These are phyloP conservation scores for Wallacemonas sp. DNA, from an alignment of 208 protist species.

Conservation along the genomic window DNA sequence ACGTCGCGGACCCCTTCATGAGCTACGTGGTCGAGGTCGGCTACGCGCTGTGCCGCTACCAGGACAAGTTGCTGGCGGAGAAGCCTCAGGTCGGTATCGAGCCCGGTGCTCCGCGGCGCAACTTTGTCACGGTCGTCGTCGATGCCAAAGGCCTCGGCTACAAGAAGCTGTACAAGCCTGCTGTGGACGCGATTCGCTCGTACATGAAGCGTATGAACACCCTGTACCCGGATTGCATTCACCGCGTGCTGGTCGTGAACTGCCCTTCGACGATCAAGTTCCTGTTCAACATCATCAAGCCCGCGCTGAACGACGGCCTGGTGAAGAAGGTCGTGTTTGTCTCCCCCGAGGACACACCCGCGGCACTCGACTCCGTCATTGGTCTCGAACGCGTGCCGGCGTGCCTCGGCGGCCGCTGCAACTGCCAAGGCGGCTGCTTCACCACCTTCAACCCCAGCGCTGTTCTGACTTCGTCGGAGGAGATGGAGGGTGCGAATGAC, in stretches of 20 bases:
- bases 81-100: slow-evolving; percentile 23
- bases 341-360: slow-evolving; percentile 20
- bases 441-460: slow-evolving; percentile 23
- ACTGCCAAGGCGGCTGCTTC: slow-evolving; percentile 42
- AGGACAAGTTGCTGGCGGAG: slow-evolving; percentile 31
- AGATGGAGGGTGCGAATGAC: neutral
- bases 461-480: slow-evolving; percentile 9
- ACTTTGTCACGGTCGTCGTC: slow-evolving; percentile 34
- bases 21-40: slow-evolving; percentile 39
- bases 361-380: slow-evolving; percentile 37
- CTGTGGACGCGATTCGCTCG: slow-evolving; percentile 24
- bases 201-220: slow-evolving; percentile 29
- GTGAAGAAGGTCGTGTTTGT: slow-evolving; percentile 55
- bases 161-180: slow-evolving; percentile 25
- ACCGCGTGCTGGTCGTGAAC: slow-evolving; percentile 61
- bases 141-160: slow-evolving; percentile 32
- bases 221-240: slow-evolving; percentile 58
- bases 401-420: slow-evolving; percentile 40
- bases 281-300: slow-evolving; percentile 49
- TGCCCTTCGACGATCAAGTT: slow-evolving; percentile 38
- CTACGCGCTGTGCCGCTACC: slow-evolving; percentile 48
- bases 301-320: slow-evolving; percentile 38
- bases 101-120: slow-evolving; percentile 15
- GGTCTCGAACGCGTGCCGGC: slow-evolving; percentile 41
- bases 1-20: slow-evolving; percentile 34